Percentiles rank a stretch among this genome's conserved stretches.
Conservation (phyloP, 176 grass and related monocot species). For the Oryza glumipatula region DNA sequence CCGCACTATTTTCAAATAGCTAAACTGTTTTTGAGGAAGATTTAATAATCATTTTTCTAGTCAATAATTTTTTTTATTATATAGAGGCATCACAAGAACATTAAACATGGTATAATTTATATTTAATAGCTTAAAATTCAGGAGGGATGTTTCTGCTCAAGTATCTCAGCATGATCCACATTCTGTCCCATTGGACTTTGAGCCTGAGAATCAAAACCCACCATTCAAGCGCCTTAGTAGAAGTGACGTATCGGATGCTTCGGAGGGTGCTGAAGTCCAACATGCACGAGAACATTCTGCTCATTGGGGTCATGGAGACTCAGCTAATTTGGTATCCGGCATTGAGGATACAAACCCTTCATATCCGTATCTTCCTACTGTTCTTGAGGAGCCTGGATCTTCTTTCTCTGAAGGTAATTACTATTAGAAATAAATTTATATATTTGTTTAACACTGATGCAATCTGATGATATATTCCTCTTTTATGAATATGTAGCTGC, state of each 20-base stretch:
- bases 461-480: constrained; percentile 24
- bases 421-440: constrained; percentile 15
- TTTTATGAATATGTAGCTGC: constrained; percentile 53
- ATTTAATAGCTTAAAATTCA: constrained; percentile 48
- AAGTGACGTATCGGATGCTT: constrained; percentile 55
- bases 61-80: constrained; percentile 22
- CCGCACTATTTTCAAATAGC: constrained; percentile 13
- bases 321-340: constrained; percentile 62
- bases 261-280: constrained; percentile 40
- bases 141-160: constrained; percentile 51
- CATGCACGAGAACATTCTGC: constrained; percentile 57
- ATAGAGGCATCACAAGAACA: not conserved
- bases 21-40: constrained; percentile 24
- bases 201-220: constrained; percentile 44
- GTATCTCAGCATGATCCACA: constrained; percentile 44
- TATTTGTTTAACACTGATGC: constrained; percentile 25
- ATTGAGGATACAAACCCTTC: constrained; percentile 60
- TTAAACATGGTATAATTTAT: not conserved
- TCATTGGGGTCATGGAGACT: constrained; percentile 65
- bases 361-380: constrained; percentile 86
- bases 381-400: constrained; percentile 83
- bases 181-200: constrained; percentile 48
- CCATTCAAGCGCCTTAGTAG: constrained; percentile 59
- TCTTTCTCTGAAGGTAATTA: constrained; percentile 91
- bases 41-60: not conserved